Evolutionary conservation across 306 rosid species (phyloP), one percentile per base, ranked within the genome.

Genomic region (Glycine soja): DNA sequence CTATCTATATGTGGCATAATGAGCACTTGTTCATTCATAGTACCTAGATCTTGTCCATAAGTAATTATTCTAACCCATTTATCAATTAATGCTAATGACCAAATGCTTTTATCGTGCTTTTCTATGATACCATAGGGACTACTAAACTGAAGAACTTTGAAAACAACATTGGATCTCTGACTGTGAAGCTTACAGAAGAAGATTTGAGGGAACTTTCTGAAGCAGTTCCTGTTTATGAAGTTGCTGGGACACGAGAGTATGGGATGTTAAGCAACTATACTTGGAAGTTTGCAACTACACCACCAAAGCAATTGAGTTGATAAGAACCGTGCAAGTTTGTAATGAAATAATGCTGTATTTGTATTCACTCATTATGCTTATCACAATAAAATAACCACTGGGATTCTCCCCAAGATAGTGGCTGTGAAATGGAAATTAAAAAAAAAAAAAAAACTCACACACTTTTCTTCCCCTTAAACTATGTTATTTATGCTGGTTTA

Each of bases 231-330:
- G 76, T 78, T 42, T 52, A 74, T 77, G 93, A 90, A 79, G 80
- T 90, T 70, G 81, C 81, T 0, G 95, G 95, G 7, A 62, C 83
- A 30, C 75, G 86, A 85, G 90, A 88, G 36, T 89, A 7, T 53
- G 87, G 15, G 57, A 15, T 24, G 48, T 50, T 87, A 13, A 52
- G 40, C 10, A 70, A 78, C 36, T 78, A 72, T 18, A 30, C 3
- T 54, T 90, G 95, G 93, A 74, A 82, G 75, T 84, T 75, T 79
- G 89, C 95, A 78, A 84, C 84, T 73, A 90, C 94, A 36, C 91
- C 93, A 6, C 48, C 81, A 36, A 90, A 85, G 87, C 80, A 48
- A 69, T 30, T 82, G 77, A 12, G 32, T 15, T 18, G 50, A 72
- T 47, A 13, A 54, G 66, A 77, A n/a, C n/a, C 13, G 12, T 70